Base-by-base conservation (phyloP, 139 green algal genomes). In the Picochlorum sp. region DNA sequence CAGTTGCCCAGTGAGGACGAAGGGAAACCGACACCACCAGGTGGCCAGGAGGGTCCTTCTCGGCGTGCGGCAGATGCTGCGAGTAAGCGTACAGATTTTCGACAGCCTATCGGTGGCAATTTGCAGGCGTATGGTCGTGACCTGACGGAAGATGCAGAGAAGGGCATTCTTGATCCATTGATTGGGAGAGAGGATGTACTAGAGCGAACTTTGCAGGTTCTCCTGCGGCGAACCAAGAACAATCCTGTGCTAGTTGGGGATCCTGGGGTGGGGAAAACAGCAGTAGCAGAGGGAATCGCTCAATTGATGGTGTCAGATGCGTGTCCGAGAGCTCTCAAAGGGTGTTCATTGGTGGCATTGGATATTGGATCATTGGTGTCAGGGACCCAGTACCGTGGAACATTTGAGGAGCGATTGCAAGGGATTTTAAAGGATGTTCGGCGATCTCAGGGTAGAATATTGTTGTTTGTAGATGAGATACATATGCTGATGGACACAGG, bases 191-290 rank as follows among this genome's bases (percentile, higher is more conserved):
- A 85, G 18, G 73, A 76, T 15, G 75, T 90, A 32, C 65, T 91
- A 1, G 58, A 79, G 49, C 66, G 84, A 3, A 49, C 66, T 3
- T 49, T 88, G 61, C 81, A 96, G 81, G 81, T 96, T 45, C 73
- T 96, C 30, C 75, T 90, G 23, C 72, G 90, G 7, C 79, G 89
- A 26, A 92, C 86, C 45, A 96, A 90, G 72, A 95, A 96, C 80
- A 96, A 96, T 79, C 89, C 89, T 9, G 77, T 86, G 41, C 74
- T 96, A 23, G 86, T 96, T 18, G 89, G 89, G 3, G 89, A 96
- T 54, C 87, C 89, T 2, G 89, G 89, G 15, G 88, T 95, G 32
- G 89, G 88, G 54, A 91, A 92, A 70, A 87, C 85, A 1, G 89
- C 88, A 6, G 71, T 96, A 24, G 86, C 83, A 26, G 90, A 96